These are phyloP conservation scores for Arabidopsis suecica DNA, from an alignment of 345 rosid species.

Conservation along the genomic window DNA sequence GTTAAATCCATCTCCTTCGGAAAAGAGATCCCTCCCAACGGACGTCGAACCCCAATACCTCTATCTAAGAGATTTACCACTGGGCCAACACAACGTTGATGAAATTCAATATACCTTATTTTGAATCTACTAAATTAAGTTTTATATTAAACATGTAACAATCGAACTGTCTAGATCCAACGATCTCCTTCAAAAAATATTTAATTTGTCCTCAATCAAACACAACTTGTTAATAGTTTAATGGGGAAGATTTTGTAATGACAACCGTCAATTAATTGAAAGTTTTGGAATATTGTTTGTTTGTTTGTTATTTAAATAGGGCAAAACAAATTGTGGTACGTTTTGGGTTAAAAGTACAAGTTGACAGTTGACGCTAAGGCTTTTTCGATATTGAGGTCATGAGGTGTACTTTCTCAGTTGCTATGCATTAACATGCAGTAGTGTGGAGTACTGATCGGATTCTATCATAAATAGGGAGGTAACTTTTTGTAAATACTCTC, in stretches of 20 bases:
- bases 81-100: too few relatives aligned
- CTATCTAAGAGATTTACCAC: too few relatives aligned
- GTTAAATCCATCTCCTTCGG: too few relatives aligned
- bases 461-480: neutral
- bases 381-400: neutral
- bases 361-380: neutral
- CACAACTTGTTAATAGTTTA: neutral
- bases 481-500: neutral
- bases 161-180: neutral
- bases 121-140: too few relatives aligned
- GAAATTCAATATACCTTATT: too few relatives aligned
- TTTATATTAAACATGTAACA: neutral
- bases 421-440: constrained; percentile 21
- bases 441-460: constrained; percentile 15
- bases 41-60: too few relatives aligned
- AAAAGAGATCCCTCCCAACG: too few relatives aligned
- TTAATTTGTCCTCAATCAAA: neutral
- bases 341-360: neutral
- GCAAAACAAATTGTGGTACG: neutral
- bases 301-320: neutral
- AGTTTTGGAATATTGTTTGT: neutral
- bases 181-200: neutral
- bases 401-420: constrained; percentile 17
- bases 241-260: neutral
- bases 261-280: neutral